Evolutionary conservation across 345 rosid genomes (phyloP), one percentile per base, ranked within the genome.

Genomic region (Euphorbia peplus): DNA sequence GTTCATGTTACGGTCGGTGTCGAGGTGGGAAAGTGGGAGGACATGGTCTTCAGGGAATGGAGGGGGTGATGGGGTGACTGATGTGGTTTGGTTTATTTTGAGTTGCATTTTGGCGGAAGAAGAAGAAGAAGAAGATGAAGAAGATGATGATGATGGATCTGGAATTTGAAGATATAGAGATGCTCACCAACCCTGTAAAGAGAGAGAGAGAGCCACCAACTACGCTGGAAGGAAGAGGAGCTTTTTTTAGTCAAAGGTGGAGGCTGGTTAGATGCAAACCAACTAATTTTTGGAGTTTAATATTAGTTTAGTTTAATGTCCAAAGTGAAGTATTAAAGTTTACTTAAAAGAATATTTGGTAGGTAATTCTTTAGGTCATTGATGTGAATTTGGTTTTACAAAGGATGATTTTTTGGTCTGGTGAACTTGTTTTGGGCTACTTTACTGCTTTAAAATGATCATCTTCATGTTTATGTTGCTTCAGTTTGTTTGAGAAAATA

Each of bases 11-110:
- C 74, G 84, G 68, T 88, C 95, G 41, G 82, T 75, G 65, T 90
- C 98, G 18, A 92, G 86, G 76, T 76, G 84, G 66, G 96, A 88
- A 68, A 92, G 92, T 18, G 83, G 71, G 53, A 85, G 88, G 16
- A 73, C 70, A 68, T 86, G 93, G 60, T 83, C 80, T 50, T 75
- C 70, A 47, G 73, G 26, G 78, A 83, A 79, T 30, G 91, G 90
- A 22, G 66, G 68, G 5, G 78, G 29, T 0, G 90, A 71, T 50
- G 95, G 95, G 21, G 29, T 79, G 73, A 92, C 71, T 2, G 67
- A 67, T 70, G 81, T 25, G 61, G 82, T 90, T 69, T 82, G 87
- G 0, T 66, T 63, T 78, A 84, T 73, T 70, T 81, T 77, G 14
- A 90, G 80, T 73, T 72, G 18, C 91, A 83, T 84, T 52, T n/a